phyloP scores from a whole-genome alignment of 2,329 filamentous ascomycete genomes.

The Ascochyta rabiei region DNA sequence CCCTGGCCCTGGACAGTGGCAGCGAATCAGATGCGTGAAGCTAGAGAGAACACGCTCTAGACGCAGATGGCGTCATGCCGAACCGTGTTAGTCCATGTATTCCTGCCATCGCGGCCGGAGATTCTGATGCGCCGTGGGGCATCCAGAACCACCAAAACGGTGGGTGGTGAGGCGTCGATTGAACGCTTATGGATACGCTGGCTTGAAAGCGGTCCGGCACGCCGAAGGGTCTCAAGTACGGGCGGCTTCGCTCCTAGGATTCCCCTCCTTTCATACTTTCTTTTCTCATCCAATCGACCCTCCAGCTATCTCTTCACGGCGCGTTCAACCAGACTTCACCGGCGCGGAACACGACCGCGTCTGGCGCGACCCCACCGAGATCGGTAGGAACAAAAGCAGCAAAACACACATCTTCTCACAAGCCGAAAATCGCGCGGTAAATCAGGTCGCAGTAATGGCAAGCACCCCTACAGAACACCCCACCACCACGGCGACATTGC shows the following conservation, averaged over 20 bases:
- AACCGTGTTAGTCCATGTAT: constrained; percentile 36
- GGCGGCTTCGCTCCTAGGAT: neutral
- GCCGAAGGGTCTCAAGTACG: constrained; percentile 11
- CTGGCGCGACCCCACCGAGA: constrained; percentile 8
- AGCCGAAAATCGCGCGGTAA: neutral
- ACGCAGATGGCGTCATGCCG: constrained; percentile 32
- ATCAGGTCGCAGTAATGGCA: constrained; percentile 2
- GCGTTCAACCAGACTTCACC: neutral
- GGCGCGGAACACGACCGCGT: constrained; percentile 2
- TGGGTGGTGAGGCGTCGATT: constrained; percentile 32
- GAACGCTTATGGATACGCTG: constrained; percentile 24
- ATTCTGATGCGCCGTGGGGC: constrained; percentile 17
- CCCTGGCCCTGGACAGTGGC: neutral
- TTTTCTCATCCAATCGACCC: neutral
- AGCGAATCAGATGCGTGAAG: constrained; percentile 16
- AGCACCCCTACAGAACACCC: constrained; percentile 14
- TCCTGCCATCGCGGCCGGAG: constrained; percentile 31
- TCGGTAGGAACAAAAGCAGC: neutral
- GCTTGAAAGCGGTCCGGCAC: constrained; percentile 6
- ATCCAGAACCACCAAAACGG: constrained; percentile 20
- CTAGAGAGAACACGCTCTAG: constrained; percentile 22
- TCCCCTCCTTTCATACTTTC: neutral
- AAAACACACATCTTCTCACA: neutral
- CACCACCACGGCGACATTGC: constrained; percentile 31
- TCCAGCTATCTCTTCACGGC: neutral